Percentiles rank a stretch among this genome's conserved stretches.
Conservation (phyloP, 306 rosid genomes). For the Albizia julibrissin region DNA sequence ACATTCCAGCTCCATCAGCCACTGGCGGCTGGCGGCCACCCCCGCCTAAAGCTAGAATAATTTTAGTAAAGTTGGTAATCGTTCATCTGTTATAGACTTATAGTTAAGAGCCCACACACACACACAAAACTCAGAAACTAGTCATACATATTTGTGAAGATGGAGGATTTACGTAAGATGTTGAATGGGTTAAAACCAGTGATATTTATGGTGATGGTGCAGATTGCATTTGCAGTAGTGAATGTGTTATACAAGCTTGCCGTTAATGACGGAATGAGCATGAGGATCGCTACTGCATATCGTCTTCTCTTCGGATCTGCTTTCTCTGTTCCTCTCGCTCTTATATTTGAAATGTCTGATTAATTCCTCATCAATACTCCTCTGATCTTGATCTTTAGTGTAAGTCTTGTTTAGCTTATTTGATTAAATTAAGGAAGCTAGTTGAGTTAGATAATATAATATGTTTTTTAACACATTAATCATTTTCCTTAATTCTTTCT, state of each 20-base stretch:
- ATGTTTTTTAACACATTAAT: too few relatives aligned
- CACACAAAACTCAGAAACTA: not conserved
- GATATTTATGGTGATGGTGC: not conserved
- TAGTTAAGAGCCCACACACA: too few relatives aligned
- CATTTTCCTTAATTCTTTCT: too few relatives aligned
- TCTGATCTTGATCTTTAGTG: too few relatives aligned
- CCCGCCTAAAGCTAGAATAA: not conserved
- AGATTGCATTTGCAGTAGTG: not conserved
- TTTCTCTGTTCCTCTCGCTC: not conserved
- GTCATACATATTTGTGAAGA: not conserved
- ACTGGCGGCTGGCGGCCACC: too few relatives aligned
- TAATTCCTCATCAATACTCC: not conserved
- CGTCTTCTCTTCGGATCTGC: not conserved
- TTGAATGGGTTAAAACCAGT: not conserved
- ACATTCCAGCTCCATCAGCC: too few relatives aligned
- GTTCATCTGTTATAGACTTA: too few relatives aligned
- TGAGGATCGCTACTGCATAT: not conserved
- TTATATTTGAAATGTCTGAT: not conserved
- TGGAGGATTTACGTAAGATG: not conserved
- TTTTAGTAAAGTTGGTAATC: not conserved
- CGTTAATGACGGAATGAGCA: conserved; percentile 19
- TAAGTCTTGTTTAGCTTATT: too few relatives aligned
- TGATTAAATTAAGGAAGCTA: too few relatives aligned
- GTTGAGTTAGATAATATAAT: too few relatives aligned
- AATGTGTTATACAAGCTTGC: not conserved